These are phyloP conservation scores for Abrus pulchellus DNA, from an alignment of 306 rosid species.

Conservation along the genomic window DNA sequence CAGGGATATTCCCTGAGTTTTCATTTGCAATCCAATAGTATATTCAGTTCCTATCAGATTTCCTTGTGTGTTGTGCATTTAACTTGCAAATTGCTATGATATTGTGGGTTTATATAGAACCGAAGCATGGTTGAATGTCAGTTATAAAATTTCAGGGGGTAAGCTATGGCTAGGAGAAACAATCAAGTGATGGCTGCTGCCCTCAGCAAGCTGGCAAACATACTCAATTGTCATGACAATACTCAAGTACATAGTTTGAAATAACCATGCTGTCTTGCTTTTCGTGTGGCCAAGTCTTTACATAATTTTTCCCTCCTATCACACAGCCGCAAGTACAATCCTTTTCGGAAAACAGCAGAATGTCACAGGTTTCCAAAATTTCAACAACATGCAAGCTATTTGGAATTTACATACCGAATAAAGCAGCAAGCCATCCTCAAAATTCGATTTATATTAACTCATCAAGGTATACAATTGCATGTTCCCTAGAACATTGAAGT, in stretches of 20 bases:
- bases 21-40: too few species aligned
- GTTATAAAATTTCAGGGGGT: too few species aligned
- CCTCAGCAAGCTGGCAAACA: too few species aligned
- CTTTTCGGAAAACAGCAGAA: constrained; percentile 1
- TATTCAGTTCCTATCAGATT: too few species aligned
- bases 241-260: background rate
- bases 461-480: background rate
- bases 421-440: background rate
- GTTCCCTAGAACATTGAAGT: constrained; percentile 23
- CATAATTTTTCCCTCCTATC: background rate
- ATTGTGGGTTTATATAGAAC: too few species aligned
- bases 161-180: too few species aligned
- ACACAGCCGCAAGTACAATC: background rate
- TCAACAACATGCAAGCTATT: background rate
- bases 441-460: constrained; percentile 28
- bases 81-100: too few species aligned
- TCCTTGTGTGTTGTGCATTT: too few species aligned
- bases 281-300: constrained; percentile 19
- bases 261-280: constrained; percentile 12
- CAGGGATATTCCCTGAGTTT: too few species aligned
- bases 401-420: background rate
- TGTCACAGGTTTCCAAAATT: background rate
- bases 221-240: too few species aligned
- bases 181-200: too few species aligned
- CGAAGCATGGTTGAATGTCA: too few species aligned